Percentiles rank a stretch among this genome's conserved stretches.
Conservation (phyloP, 1,284 basidiomycete genomes). For the Ustilago hordei region DNA sequence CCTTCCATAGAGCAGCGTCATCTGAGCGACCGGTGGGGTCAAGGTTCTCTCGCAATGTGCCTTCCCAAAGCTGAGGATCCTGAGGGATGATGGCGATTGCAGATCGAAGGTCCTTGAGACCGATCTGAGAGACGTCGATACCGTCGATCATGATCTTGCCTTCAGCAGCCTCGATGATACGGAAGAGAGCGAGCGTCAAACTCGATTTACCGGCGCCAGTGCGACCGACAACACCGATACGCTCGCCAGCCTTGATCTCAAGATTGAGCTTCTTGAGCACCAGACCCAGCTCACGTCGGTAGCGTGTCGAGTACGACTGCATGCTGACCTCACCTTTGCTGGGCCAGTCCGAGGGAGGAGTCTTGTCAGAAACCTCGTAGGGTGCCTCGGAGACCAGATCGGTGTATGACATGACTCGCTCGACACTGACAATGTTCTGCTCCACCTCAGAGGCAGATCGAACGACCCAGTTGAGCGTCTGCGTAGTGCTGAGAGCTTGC, state of each 20-base stretch:
- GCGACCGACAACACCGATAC: slow-evolving; percentile 77
- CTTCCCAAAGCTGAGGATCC: slow-evolving; percentile 83
- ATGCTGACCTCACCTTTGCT: slow-evolving; percentile 81
- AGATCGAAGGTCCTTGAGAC: slow-evolving; percentile 77
- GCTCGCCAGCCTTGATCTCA: slow-evolving; percentile 77
- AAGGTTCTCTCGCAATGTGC: slow-evolving; percentile 85
- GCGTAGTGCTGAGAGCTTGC: slow-evolving; percentile 75
- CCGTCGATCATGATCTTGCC: slow-evolving; percentile 87
- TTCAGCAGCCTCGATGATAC: slow-evolving; percentile 76
- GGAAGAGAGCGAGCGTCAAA: slow-evolving; percentile 73
- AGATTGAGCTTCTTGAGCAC: slow-evolving; percentile 82
- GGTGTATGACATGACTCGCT: slow-evolving; percentile 76
- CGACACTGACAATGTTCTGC: slow-evolving; percentile 86
- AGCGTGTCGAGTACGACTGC: slow-evolving; percentile 82
- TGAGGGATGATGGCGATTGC: slow-evolving; percentile 85
- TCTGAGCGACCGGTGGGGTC: slow-evolving; percentile 81
- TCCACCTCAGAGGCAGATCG: slow-evolving; percentile 90
- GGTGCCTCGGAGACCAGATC: slow-evolving; percentile 83
- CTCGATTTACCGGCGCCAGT: slow-evolving; percentile 95
- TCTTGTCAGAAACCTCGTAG: slow-evolving; percentile 67
- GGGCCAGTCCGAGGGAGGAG: slow-evolving; percentile 77
- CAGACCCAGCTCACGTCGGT: slow-evolving; percentile 83
- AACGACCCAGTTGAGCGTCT: slow-evolving; percentile 79
- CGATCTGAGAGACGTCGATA: slow-evolving; percentile 84
- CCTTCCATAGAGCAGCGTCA: slow-evolving; percentile 81